phyloP scores from a whole-genome alignment of 805 yeast species.

The Schwanniomyces sp. region DNA sequence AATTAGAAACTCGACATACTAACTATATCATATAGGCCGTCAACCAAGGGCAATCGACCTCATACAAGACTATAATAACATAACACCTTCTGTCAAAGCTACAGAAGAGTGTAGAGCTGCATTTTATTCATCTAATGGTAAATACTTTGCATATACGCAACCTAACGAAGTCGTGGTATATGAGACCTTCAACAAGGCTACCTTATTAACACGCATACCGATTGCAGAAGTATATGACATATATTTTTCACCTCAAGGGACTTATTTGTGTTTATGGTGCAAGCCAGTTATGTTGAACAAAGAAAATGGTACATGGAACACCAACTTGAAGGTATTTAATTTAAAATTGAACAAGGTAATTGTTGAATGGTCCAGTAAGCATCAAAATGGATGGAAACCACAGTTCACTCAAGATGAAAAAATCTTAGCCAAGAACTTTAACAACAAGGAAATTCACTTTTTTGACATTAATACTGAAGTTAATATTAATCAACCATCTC shows the following conservation, averaged over 20 bases:
- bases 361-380: constrained; percentile 70
- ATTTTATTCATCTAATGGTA: constrained; percentile 66
- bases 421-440: constrained; percentile 58
- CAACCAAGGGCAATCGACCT: constrained; percentile 57
- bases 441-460: constrained; percentile 65
- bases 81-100: constrained; percentile 36
- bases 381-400: constrained; percentile 90
- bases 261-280: constrained; percentile 83
- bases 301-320: constrained; percentile 70
- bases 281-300: constrained; percentile 68
- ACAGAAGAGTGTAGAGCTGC: constrained; percentile 59
- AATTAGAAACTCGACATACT: not conserved
- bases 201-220: constrained; percentile 46
- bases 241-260: constrained; percentile 86
- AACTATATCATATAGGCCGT: constrained; percentile 41
- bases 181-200: constrained; percentile 50
- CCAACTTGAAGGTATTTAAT: constrained; percentile 79
- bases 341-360: constrained; percentile 47
- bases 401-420: constrained; percentile 84
- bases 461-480: constrained; percentile 48
- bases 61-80: constrained; percentile 41
- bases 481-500: constrained; percentile 50
- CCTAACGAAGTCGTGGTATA: constrained; percentile 58
- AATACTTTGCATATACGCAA: constrained; percentile 69
- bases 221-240: constrained; percentile 74